Conservation (phyloP, 2,329 filamentous ascomycete species). For the Shiraia sp. region DNA sequence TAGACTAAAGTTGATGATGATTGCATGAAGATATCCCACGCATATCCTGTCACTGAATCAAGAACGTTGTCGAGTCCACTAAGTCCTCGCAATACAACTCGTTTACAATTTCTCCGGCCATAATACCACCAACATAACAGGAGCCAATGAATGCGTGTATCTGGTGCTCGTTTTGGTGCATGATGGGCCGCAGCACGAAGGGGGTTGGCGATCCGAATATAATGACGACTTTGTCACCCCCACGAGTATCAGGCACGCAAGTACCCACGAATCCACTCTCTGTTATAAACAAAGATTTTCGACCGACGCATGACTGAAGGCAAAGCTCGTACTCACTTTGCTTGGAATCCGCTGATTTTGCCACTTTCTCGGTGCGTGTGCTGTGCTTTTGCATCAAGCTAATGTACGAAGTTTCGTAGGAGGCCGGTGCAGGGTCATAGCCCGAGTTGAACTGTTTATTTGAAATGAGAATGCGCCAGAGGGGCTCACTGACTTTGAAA, state of each 20-base stretch:
- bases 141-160: neutral
- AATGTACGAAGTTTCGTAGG: neutral
- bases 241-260: neutral
- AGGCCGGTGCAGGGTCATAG: constrained; percentile 1
- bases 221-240: constrained; percentile 2
- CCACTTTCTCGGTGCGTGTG: neutral
- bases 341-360: neutral
- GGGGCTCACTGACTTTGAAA: constrained; percentile 1
- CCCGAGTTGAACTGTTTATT: constrained; percentile 1
- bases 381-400: neutral
- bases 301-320: neutral
- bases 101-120: constrained; percentile 3
- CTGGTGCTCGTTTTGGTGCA: neutral
- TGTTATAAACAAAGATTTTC: constrained; percentile 1
- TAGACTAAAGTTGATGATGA: too few relatives aligned
- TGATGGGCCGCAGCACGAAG: constrained; percentile 1
- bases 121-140: constrained; percentile 2
- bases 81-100: constrained; percentile 5
- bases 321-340: neutral
- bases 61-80: constrained; percentile 3
- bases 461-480: constrained; percentile 3
- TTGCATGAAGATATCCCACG: too few relatives aligned
- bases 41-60: neutral
- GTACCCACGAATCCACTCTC: constrained; percentile 1
- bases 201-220: constrained; percentile 3